Evolutionary conservation across 2,329 filamentous ascomycete species (phyloP).

Genomic region (Nemania abortiva): DNA sequence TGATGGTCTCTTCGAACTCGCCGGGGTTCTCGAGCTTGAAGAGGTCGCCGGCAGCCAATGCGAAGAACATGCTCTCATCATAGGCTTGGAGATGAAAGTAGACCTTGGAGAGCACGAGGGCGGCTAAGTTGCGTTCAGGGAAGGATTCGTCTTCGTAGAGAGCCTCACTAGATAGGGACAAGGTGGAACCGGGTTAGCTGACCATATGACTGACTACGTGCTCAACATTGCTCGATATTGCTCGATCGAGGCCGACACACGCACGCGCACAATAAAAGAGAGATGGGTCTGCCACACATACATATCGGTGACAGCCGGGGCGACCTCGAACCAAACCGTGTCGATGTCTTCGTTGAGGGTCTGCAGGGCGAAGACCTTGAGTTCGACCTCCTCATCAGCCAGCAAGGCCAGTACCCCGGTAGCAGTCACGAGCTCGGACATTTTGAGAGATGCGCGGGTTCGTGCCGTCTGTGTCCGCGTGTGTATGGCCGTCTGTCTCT

Average conservation of each 20-base stretch:
- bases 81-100: constrained; percentile 99
- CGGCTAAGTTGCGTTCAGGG: constrained; percentile 91
- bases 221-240: neutral
- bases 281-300: too few species aligned
- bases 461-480: neutral
- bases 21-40: constrained; percentile 92
- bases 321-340: constrained; percentile 97
- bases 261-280: neutral
- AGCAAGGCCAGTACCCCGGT: constrained; percentile 96
- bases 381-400: constrained; percentile 91
- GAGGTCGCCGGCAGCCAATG: constrained; percentile 91
- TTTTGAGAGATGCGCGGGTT: constrained; percentile 57
- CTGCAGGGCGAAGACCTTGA: constrained; percentile 94
- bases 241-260: neutral
- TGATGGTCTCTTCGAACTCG: constrained; percentile 99
- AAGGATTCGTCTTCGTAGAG: constrained; percentile 97
- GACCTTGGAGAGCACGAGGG: constrained; percentile 94
- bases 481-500: neutral
- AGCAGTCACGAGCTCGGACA: constrained; percentile 95
- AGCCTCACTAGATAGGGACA: constrained; percentile 75
- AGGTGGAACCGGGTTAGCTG: constrained; percentile 38
- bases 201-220: neutral
- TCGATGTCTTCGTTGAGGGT: constrained; percentile 97
- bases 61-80: constrained; percentile 99
- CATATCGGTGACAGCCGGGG: constrained; percentile 93